phyloP scores from a whole-genome alignment of 108 stramenopile genomes.

The Fragilaria crotonensis region DNA sequence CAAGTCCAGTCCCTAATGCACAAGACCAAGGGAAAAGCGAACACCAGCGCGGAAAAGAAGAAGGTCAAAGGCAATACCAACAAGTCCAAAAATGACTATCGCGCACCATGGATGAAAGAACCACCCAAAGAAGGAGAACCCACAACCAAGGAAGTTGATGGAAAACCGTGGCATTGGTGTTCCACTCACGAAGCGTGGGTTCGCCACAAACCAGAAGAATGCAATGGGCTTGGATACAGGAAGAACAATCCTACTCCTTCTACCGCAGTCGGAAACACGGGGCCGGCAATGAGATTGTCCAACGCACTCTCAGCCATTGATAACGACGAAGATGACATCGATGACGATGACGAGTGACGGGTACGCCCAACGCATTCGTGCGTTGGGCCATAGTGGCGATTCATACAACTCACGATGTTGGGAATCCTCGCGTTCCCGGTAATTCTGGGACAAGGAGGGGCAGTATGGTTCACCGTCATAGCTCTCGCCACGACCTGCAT shows the following conservation, averaged over 20 bases:
- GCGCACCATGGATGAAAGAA: neutral
- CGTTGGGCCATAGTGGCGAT: slow-evolving; percentile 1
- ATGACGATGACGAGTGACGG: neutral
- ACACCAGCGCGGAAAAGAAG: neutral
- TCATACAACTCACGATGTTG: too few species aligned
- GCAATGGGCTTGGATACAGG: neutral
- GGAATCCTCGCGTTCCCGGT: too few species aligned
- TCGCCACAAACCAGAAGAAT: neutral
- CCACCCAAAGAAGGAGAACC: neutral
- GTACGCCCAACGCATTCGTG: neutral
- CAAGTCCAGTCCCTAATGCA: neutral
- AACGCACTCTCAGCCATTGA: neutral
- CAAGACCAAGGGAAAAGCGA: slow-evolving; percentile 10
- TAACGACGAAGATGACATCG: too few species aligned
- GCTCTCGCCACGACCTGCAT: too few species aligned
- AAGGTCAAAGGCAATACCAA: slow-evolving; percentile 1
- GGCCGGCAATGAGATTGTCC: neutral
- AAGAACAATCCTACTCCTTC: neutral
- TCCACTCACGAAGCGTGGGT: neutral
- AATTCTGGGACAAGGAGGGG: too few species aligned
- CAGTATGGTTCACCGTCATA: too few species aligned
- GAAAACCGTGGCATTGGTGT: neutral
- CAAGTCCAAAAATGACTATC: slow-evolving; percentile 5
- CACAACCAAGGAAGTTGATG: neutral
- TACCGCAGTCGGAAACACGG: neutral